Evolutionary conservation across 345 rosid species (phyloP), one percentile per base, ranked within the genome.

Genomic region (Linum trigynum): DNA sequence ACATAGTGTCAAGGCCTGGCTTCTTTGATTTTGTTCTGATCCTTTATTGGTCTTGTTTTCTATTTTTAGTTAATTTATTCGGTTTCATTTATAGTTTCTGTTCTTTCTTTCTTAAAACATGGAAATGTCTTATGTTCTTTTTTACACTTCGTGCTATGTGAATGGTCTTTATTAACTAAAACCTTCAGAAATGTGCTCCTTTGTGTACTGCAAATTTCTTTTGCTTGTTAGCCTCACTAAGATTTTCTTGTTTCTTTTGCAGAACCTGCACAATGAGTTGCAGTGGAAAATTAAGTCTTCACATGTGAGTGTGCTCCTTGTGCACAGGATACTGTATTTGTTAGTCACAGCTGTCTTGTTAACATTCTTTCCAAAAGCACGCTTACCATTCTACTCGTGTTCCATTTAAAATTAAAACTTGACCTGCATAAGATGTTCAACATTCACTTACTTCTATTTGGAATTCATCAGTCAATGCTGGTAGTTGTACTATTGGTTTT

Each of bases 181-280:
- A 5, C 10, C 38, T 16, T 23, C 11, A 17, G 16, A 7, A 17
- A 57, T 57, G 35, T 57, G 61, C 61, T 57, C 38, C 37, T 57
- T 16, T 17, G 36, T 57, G 61, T 16, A 37, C 10, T 17, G 61
- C 10, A 7, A 57, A 17, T 38, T 32, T 37, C 51, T 53, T 65
- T 62, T 4, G 38, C 69, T 65, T 62, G 32, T 65, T 14, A 65
- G 37, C 43, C 45, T 66, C 57, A 64, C 39, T 39, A 2, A 48
- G 3, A 48, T 9, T 69, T 71, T 65, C 11, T 17, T 51, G 69
- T 57, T 38, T 74, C 39, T 72, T 76, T 12, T 75, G 78, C 80
- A 94, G 99, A 78, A 63, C 39, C 84, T 94, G 60, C 86, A 94
- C 71, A 97, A 88, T 75, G 85, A 94, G 65, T 70, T 94, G 72